Evolutionary conservation across 495 filamentous ascomycete species (phyloP).

Genomic region (Penicillium coffeae): DNA sequence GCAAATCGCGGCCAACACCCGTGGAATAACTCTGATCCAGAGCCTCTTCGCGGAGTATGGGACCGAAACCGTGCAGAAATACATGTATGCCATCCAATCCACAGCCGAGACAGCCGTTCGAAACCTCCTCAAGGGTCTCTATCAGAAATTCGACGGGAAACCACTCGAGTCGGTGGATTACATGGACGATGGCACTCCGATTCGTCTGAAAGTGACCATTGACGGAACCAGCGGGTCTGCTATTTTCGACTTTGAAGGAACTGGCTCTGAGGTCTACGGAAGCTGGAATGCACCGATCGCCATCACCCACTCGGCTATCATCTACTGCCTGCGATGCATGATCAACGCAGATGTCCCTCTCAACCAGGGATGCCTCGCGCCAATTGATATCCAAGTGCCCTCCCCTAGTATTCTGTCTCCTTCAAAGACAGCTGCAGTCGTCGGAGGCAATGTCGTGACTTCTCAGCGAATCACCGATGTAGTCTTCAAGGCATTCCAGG

Average conservation of each 20-base stretch:
- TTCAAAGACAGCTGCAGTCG: constrained; percentile 83
- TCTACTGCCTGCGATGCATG: constrained; percentile 90
- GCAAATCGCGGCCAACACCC: constrained; percentile 93
- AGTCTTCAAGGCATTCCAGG: constrained; percentile 84
- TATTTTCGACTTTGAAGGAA: constrained; percentile 81
- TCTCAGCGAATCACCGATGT: constrained; percentile 91
- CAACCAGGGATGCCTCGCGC: constrained; percentile 91
- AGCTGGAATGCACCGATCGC: constrained; percentile 95
- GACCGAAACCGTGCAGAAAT: constrained; percentile 86
- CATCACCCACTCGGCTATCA: constrained; percentile 92
- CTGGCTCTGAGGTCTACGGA: constrained; percentile 88
- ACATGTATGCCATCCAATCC: constrained; percentile 90
- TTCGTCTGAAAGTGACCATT: constrained; percentile 80
- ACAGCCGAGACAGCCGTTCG: constrained; percentile 87
- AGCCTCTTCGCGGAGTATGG: constrained; percentile 85
- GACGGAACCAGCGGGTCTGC: constrained; percentile 81
- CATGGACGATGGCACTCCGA: constrained; percentile 97
- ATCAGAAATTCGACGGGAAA: constrained; percentile 69
- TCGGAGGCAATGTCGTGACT: constrained; percentile 93
- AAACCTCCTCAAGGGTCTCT: constrained; percentile 75
- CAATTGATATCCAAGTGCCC: constrained; percentile 83
- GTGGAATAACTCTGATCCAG: constrained; percentile 88
- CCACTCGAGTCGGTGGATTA: constrained; percentile 83
- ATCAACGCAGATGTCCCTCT: constrained; percentile 92
- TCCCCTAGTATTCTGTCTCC: constrained; percentile 79